Percentiles rank a stretch among this genome's conserved stretches.
phyloP scores from a whole-genome alignment of 495 filamentous ascomycete species.

The Tuber melanosporum region DNA sequence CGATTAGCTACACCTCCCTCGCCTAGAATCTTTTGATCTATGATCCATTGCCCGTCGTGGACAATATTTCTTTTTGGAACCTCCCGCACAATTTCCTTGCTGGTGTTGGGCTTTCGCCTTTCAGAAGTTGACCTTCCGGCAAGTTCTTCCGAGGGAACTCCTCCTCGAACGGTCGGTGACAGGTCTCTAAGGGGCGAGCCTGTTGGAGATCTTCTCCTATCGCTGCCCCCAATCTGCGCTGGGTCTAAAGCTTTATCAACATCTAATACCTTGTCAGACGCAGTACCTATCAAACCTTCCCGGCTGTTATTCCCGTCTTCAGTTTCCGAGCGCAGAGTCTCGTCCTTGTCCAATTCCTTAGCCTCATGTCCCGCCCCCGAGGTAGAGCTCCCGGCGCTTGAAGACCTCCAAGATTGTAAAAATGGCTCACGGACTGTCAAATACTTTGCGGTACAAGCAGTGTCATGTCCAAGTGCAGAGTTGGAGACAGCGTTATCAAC shows the following conservation, averaged over 20 bases:
- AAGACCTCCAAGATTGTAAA: background rate
- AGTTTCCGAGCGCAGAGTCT: slow-evolving; percentile 3
- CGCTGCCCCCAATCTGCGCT: no score
- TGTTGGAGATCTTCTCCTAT: no score
- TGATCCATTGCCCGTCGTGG: background rate
- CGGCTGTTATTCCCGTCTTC: slow-evolving; percentile 16
- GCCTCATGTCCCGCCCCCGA: slow-evolving; percentile 10
- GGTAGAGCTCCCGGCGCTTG: slow-evolving; percentile 1
- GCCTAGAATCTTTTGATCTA: background rate
- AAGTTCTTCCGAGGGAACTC: background rate
- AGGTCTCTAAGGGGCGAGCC: background rate
- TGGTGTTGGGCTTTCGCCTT: background rate
- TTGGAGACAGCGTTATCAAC: slow-evolving; percentile 7
- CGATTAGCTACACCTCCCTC: background rate
- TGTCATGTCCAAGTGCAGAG: slow-evolving; percentile 5
- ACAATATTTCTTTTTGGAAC: background rate
- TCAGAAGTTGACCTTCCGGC: background rate
- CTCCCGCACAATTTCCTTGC: background rate
- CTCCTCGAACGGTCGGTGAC: slow-evolving; percentile 14
- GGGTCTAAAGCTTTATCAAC: background rate
- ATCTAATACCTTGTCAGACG: background rate
- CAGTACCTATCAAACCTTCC: background rate
- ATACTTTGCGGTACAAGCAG: slow-evolving; percentile 14
- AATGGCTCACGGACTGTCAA: slow-evolving; percentile 18
- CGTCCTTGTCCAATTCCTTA: slow-evolving; percentile 10